Evolutionary conservation across 192 early-diverging fungal genomes (phyloP).

Genomic region (Mortierella alpina): DNA sequence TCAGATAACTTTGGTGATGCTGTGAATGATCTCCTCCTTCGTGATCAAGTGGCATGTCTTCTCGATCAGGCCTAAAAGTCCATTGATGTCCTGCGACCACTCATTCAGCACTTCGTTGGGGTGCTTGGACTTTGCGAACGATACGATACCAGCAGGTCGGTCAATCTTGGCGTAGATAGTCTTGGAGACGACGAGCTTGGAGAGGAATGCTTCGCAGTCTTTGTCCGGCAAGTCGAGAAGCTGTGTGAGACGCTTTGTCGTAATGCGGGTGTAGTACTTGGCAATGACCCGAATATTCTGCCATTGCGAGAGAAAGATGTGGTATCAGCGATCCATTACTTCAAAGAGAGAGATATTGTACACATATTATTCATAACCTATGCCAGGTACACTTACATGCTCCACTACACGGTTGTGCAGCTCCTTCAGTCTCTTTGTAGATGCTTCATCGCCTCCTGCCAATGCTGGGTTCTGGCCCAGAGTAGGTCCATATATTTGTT

Average conservation of each 20-base stretch:
- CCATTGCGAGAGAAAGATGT: not conserved
- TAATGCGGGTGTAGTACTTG: slow-evolving; percentile 93
- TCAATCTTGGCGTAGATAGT: slow-evolving; percentile 98
- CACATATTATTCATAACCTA: not conserved
- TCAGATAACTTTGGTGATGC: slow-evolving; percentile 73
- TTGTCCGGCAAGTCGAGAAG: slow-evolving; percentile 86
- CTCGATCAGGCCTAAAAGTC: slow-evolving; percentile 89
- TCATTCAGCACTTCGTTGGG: slow-evolving; percentile 92
- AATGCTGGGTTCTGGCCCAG: slow-evolving; percentile 84
- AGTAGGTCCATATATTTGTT: slow-evolving; percentile 85
- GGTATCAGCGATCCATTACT: not conserved
- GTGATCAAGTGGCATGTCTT: slow-evolving; percentile 94
- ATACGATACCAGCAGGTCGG: slow-evolving; percentile 88
- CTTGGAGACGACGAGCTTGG: slow-evolving; percentile 92
- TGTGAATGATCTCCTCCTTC: slow-evolving; percentile 92
- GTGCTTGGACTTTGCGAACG: slow-evolving; percentile 86
- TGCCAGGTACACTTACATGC: slow-evolving; percentile 70
- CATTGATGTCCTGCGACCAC: slow-evolving; percentile 93
- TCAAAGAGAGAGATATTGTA: not conserved
- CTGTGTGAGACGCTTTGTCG: slow-evolving; percentile 86
- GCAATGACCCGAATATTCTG: slow-evolving; percentile 96
- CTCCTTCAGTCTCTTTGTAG: slow-evolving; percentile 81
- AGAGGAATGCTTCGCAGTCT: slow-evolving; percentile 92
- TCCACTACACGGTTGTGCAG: slow-evolving; percentile 96
- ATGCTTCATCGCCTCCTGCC: slow-evolving; percentile 74